Evolutionary conservation across 2,329 filamentous ascomycete species (phyloP).

Genomic region (Tympanopsis confertula): DNA sequence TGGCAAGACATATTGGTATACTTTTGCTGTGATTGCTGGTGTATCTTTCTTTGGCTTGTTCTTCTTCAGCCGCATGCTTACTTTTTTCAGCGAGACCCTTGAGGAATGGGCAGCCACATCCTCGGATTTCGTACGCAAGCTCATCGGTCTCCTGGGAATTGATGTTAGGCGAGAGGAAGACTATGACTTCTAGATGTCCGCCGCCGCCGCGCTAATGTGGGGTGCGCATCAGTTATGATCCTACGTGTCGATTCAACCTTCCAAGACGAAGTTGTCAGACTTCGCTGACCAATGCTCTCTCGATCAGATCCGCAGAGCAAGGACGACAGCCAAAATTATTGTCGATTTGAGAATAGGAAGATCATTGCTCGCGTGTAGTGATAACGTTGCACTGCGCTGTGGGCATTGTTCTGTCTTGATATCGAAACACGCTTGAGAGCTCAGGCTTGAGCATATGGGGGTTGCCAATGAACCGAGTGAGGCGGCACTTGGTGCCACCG

Average conservation of each 20-base stretch:
- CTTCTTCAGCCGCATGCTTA: slow-evolving; percentile 33
- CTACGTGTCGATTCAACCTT: no score
- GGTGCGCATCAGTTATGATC: no score
- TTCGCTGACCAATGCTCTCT: no score
- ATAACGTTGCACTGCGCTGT: slow-evolving; percentile 8
- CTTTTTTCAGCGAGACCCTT: slow-evolving; percentile 30
- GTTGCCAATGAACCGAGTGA: slow-evolving; percentile 33
- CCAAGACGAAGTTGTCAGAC: no score
- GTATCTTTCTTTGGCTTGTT: slow-evolving; percentile 47
- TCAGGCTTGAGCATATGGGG: slow-evolving; percentile 42
- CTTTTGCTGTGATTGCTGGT: slow-evolving; percentile 51
- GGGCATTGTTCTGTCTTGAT: slow-evolving; percentile 28
- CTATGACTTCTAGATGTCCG: no score
- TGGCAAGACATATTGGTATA: slow-evolving; percentile 52
- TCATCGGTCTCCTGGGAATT: background rate
- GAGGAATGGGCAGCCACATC: slow-evolving; percentile 18
- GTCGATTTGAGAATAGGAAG: slow-evolving; percentile 4
- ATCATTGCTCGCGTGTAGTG: slow-evolving; percentile 1
- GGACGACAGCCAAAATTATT: slow-evolving; percentile 4
- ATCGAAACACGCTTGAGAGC: slow-evolving; percentile 35
- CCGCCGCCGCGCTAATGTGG: no score
- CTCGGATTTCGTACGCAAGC: background rate
- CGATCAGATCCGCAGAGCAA: no score
- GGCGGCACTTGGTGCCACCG: slow-evolving; percentile 27
- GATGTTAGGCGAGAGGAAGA: no score